Conservation (phyloP, 805 yeast species). For the Nakazawaea ernobii region DNA sequence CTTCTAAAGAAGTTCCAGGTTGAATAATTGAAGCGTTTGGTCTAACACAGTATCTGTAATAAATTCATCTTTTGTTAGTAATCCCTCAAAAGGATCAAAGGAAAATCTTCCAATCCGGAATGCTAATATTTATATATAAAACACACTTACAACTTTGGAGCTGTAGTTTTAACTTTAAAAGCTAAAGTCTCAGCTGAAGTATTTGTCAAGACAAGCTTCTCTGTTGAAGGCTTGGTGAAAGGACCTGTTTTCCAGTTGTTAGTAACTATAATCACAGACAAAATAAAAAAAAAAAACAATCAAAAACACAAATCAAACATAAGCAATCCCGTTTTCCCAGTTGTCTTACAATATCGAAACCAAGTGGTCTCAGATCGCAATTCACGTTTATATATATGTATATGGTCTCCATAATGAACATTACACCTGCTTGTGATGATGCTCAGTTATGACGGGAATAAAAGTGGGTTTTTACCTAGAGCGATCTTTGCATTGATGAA, state of each 20-base stretch:
- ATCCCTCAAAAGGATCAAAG: not conserved
- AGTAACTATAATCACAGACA: too few species aligned
- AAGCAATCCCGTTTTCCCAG: not conserved
- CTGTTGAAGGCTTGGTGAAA: constrained; percentile 66
- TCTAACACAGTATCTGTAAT: constrained; percentile 67
- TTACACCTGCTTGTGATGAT: too few species aligned
- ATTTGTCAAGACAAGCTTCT: constrained; percentile 50
- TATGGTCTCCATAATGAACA: too few species aligned
- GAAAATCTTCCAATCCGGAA: too few species aligned
- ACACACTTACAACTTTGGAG: constrained; percentile 67
- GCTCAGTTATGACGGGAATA: too few species aligned
- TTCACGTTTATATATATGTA: too few species aligned
- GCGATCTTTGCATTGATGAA: too few species aligned
- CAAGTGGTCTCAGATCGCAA: too few species aligned
- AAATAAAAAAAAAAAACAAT: not conserved
- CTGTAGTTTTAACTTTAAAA: constrained; percentile 96
- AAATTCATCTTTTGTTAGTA: constrained; percentile 1
- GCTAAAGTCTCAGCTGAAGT: constrained; percentile 60
- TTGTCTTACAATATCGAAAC: too few species aligned
- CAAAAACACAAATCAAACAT: not conserved
- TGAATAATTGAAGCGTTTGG: constrained; percentile 83
- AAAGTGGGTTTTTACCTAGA: too few species aligned
- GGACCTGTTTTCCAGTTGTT: constrained; percentile 48
- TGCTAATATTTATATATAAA: too few species aligned
- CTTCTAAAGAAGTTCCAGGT: constrained; percentile 69